Conservation (phyloP, 768 basidiomycete genomes). For the Clitopilus passeckerianus region DNA sequence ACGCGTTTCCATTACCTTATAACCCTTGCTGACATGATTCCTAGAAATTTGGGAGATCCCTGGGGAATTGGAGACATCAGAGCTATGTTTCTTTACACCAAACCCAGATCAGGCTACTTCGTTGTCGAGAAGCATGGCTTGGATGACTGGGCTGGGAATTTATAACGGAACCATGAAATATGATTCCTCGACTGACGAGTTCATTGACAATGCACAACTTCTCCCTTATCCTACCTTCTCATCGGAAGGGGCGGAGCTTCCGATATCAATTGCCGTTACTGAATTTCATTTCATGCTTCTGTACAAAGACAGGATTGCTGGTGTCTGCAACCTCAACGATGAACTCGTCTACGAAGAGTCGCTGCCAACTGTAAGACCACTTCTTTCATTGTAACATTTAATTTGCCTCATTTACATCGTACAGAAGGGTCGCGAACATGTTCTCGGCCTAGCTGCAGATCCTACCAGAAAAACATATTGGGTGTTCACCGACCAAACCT, state of each 20-base stretch:
- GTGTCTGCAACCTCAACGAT: constrained; percentile 77
- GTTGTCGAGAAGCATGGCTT: constrained; percentile 73
- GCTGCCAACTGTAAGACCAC: constrained; percentile 66
- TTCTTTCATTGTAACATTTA: background rate
- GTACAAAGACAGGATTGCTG: constrained; percentile 73
- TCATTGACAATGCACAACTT: constrained; percentile 74
- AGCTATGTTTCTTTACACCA: constrained; percentile 75
- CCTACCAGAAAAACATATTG: constrained; percentile 88
- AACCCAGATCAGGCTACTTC: constrained; percentile 67
- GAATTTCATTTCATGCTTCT: constrained; percentile 91
- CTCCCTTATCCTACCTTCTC: constrained; percentile 64
- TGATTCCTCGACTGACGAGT: constrained; percentile 62
- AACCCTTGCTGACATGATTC: background rate
- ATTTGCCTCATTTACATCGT: background rate
- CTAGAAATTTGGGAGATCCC: constrained; percentile 89
- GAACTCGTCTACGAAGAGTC: constrained; percentile 79
- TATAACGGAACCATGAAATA: constrained; percentile 82
- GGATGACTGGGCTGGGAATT: constrained; percentile 87
- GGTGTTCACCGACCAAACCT: constrained; percentile 85
- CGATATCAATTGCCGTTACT: constrained; percentile 77
- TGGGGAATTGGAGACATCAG: constrained; percentile 68
- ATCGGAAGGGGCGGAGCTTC: constrained; percentile 37
- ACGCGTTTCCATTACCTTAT: constrained; percentile 1
- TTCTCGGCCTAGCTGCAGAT: constrained; percentile 76
- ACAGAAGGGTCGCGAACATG: constrained; percentile 72